phyloP scores from a whole-genome alignment of 2,329 filamentous ascomycete species.

The Phyllosticta ampelicida region DNA sequence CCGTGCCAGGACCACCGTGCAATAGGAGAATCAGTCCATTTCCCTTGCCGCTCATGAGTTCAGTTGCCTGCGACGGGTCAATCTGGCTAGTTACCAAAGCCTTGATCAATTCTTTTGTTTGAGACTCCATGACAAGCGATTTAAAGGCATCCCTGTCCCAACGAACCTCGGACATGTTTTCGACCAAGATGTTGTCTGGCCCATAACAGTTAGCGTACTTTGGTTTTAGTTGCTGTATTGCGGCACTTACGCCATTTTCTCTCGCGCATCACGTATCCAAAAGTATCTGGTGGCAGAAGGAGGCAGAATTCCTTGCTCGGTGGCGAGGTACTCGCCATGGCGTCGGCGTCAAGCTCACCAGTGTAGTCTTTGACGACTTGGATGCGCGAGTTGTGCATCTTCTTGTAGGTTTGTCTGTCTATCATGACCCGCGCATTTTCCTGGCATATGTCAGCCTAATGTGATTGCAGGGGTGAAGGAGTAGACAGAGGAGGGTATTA shows the following conservation, averaged over 20 bases:
- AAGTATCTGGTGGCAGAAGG: not conserved
- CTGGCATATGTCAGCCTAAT: not conserved
- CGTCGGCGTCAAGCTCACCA: not conserved
- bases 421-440: not conserved
- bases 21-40: slow-evolving; percentile 8
- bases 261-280: not conserved
- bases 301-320: not conserved
- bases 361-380: not conserved
- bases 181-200: slow-evolving; percentile 13
- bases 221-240: not conserved
- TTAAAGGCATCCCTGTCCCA: slow-evolving; percentile 23
- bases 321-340: not conserved
- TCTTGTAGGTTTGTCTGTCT: not conserved
- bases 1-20: slow-evolving; percentile 3
- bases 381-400: not conserved
- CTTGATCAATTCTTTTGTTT: slow-evolving; percentile 20
- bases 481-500: not conserved
- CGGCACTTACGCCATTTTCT: not conserved
- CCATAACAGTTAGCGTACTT: not conserved
- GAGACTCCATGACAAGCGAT: slow-evolving; percentile 19
- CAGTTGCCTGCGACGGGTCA: slow-evolving; percentile 12
- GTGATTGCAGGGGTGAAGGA: not conserved
- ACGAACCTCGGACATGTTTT: slow-evolving; percentile 18
- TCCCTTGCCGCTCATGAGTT: slow-evolving; percentile 25
- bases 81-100: slow-evolving; percentile 19